phyloP scores from a whole-genome alignment of 208 protist genomes.

The Acanthamoeba culbertsoni region DNA sequence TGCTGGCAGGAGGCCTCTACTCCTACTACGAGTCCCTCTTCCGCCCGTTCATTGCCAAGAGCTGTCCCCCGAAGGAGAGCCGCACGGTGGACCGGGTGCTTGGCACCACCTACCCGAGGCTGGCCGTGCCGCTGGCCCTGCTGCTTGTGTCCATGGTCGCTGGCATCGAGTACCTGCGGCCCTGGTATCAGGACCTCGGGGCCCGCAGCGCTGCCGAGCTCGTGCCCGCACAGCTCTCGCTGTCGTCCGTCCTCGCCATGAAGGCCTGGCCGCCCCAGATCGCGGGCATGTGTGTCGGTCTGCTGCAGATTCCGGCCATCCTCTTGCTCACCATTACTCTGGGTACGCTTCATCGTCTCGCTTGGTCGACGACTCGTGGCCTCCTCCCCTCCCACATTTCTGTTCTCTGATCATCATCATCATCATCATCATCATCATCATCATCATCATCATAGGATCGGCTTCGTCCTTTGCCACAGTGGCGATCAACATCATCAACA shows the following conservation, averaged over 20 bases:
- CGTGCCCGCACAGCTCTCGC: not conserved
- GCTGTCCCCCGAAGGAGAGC: not conserved
- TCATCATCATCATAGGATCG: not conserved
- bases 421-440: not conserved
- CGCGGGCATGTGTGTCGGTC: not conserved
- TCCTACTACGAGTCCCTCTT: constrained; percentile 10
- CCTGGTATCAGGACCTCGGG: not conserved
- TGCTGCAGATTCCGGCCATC: not conserved
- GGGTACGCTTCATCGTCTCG: not conserved
- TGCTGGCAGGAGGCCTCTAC: not conserved
- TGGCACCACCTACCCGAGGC: not conserved
- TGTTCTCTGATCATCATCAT: not conserved
- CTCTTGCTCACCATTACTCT: not conserved
- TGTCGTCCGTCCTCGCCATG: not conserved
- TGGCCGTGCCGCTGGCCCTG: not conserved
- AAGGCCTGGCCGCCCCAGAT: constrained; percentile 30
- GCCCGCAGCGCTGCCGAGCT: not conserved
- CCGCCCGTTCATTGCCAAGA: not conserved
- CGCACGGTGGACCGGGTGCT: not conserved
- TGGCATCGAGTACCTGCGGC: not conserved
- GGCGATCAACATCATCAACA: not conserved
- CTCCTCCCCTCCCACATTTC: not conserved
- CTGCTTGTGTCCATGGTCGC: not conserved
- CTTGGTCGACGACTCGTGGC: too few relatives aligned
- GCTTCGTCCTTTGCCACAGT: not conserved